phyloP scores from a whole-genome alignment of 768 basidiomycete genomes.

The Mycena capillaripes region DNA sequence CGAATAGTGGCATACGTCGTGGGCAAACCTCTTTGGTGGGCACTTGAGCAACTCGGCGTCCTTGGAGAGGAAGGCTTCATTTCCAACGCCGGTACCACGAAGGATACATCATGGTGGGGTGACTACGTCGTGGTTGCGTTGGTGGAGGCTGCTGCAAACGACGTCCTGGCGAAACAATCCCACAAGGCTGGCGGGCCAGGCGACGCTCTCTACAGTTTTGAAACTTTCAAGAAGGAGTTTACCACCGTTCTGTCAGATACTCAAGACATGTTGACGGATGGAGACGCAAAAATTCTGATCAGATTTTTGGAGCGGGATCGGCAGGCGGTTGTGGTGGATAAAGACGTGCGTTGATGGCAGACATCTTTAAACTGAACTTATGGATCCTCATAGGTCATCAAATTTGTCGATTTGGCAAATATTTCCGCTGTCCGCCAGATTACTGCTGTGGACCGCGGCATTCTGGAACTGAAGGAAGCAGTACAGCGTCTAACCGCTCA shows the following conservation, averaged over 20 bases:
- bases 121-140: slow-evolving; percentile 79
- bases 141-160: slow-evolving; percentile 76
- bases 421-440: slow-evolving; percentile 60
- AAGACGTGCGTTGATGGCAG: slow-evolving; percentile 64
- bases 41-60: slow-evolving; percentile 82
- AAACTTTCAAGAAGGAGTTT: slow-evolving; percentile 75
- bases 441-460: slow-evolving; percentile 85
- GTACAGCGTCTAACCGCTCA: slow-evolving; percentile 77
- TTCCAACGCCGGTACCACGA: slow-evolving; percentile 40
- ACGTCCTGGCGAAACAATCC: slow-evolving; percentile 60
- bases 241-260: slow-evolving; percentile 41
- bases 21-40: slow-evolving; percentile 90
- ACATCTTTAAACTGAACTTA: slow-evolving; percentile 9
- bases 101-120: slow-evolving; percentile 71
- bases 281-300: slow-evolving; percentile 78
- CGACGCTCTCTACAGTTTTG: slow-evolving; percentile 72
- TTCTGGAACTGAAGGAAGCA: slow-evolving; percentile 84
- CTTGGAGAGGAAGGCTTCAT: slow-evolving; percentile 72
- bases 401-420: slow-evolving; percentile 68
- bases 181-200: slow-evolving; percentile 61
- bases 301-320: slow-evolving; percentile 87
- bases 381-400: slow-evolving; percentile 72
- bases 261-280: slow-evolving; percentile 61
- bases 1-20: slow-evolving; percentile 80
- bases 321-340: slow-evolving; percentile 71